Evolutionary conservation across 1,139 yeast species (phyloP).

Genomic region (Spathaspora sp.): DNA sequence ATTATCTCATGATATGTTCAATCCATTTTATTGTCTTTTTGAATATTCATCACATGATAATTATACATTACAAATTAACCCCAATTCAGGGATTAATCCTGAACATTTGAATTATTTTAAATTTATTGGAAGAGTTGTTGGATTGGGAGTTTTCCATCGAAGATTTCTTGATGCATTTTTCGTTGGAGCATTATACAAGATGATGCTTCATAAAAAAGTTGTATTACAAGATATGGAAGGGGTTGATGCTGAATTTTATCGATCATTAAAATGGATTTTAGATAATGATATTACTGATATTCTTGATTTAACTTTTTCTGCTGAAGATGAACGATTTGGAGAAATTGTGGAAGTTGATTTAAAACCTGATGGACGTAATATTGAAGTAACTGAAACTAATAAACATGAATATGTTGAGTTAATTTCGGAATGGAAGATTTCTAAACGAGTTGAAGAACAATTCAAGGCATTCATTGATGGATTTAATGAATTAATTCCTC

Average conservation of each 20-base stretch:
- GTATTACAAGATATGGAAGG: slow-evolving; percentile 98
- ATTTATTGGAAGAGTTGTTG: slow-evolving; percentile 97
- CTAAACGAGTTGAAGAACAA: slow-evolving; percentile 91
- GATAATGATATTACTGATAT: slow-evolving; percentile 87
- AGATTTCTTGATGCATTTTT: slow-evolving; percentile 97
- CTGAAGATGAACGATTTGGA: slow-evolving; percentile 96
- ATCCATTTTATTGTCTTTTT: slow-evolving; percentile 94
- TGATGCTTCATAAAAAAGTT: slow-evolving; percentile 95
- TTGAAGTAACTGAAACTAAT: slow-evolving; percentile 91
- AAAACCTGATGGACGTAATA: slow-evolving; percentile 82
- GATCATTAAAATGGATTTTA: slow-evolving; percentile 92
- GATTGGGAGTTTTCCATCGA: slow-evolving; percentile 96
- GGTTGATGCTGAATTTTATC: slow-evolving; percentile 94
- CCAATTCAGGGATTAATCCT: slow-evolving; percentile 96
- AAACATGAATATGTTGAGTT: slow-evolving; percentile 94
- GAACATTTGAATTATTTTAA: slow-evolving; percentile 97
- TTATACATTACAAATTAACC: slow-evolving; percentile 95
- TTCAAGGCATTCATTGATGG: slow-evolving; percentile 96
- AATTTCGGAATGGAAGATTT: slow-evolving; percentile 94
- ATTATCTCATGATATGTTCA: slow-evolving; percentile 96
- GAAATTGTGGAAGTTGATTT: slow-evolving; percentile 87
- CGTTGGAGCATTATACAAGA: slow-evolving; percentile 95
- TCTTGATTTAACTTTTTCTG: slow-evolving; percentile 85
- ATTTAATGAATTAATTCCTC: slow-evolving; percentile 95
- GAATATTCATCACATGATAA: slow-evolving; percentile 98